Evolutionary conservation across 164 flowering plant genomes (phyloP).

Genomic region (Liquidambar formosana): DNA sequence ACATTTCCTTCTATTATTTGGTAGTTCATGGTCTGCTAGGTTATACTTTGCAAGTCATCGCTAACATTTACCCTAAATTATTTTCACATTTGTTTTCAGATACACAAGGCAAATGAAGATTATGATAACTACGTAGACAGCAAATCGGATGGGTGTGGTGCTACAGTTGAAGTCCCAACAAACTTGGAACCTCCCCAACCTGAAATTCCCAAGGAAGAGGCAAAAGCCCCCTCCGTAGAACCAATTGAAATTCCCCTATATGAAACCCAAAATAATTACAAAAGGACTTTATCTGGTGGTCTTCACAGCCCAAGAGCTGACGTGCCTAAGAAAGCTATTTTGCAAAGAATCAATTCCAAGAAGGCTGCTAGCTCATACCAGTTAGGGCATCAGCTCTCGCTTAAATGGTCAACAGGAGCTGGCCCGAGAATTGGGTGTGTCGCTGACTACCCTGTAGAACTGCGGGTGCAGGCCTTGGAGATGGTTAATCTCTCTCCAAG

Average conservation of each 20-base stretch:
- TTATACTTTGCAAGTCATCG: not conserved
- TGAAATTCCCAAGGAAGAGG: constrained; percentile 18
- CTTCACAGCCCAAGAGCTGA: constrained; percentile 68
- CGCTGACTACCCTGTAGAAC: constrained; percentile 77
- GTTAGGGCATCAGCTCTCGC: constrained; percentile 63
- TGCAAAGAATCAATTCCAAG: constrained; percentile 81
- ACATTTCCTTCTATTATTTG: not conserved
- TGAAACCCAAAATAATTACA: constrained; percentile 30
- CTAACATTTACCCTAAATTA: not conserved
- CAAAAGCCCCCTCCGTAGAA: constrained; percentile 16
- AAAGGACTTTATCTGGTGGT: constrained; percentile 83
- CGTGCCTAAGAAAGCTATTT: constrained; percentile 58
- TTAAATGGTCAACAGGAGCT: constrained; percentile 80
- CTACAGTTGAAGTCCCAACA: constrained; percentile 6
- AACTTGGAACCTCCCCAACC: constrained; percentile 18
- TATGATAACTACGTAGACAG: constrained; percentile 49
- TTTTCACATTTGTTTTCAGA: constrained; percentile 30
- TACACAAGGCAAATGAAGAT: constrained; percentile 54
- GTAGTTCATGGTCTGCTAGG: not conserved
- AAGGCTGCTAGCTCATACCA: constrained; percentile 59
- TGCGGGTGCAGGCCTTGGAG: constrained; percentile 74
- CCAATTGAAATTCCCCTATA: constrained; percentile 21
- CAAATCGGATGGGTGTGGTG: constrained; percentile 15
- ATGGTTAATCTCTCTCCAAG: constrained; percentile 69
- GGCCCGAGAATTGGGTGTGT: constrained; percentile 92